phyloP scores from a whole-genome alignment of 352 stramenopile species.

The Aphanomyces cochlioides region DNA sequence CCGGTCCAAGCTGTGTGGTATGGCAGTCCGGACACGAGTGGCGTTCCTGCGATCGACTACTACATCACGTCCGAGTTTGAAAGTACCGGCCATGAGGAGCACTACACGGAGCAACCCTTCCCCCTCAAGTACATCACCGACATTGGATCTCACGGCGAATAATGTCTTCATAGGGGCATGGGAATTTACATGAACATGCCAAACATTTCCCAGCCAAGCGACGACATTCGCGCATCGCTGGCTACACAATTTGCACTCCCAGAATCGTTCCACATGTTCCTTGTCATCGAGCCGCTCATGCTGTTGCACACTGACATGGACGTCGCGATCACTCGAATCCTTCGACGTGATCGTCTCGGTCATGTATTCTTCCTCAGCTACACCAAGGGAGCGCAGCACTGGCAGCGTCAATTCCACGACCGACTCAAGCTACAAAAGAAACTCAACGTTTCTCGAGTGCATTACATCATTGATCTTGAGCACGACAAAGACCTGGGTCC shows the following conservation, averaged over 20 bases:
- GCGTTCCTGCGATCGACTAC: slow-evolving; percentile 64
- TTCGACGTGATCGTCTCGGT: slow-evolving; percentile 45
- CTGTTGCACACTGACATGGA: slow-evolving; percentile 75
- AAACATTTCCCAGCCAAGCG: slow-evolving; percentile 34
- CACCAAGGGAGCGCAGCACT: slow-evolving; percentile 40
- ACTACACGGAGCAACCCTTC: slow-evolving; percentile 62
- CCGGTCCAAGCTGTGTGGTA: slow-evolving; percentile 70
- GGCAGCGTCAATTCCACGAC: slow-evolving; percentile 47
- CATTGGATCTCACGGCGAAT: not conserved
- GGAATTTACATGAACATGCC: slow-evolving; percentile 58
- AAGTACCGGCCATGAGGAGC: slow-evolving; percentile 39
- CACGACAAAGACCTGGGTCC: slow-evolving; percentile 13
- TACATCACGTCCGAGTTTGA: slow-evolving; percentile 67
- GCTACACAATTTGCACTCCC: slow-evolving; percentile 43
- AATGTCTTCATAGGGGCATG: slow-evolving; percentile 44
- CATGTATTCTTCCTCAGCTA: slow-evolving; percentile 58
- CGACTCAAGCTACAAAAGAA: slow-evolving; percentile 42
- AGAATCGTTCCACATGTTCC: slow-evolving; percentile 62
- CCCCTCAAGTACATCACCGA: slow-evolving; percentile 50
- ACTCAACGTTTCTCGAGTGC: slow-evolving; percentile 37
- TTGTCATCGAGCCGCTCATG: slow-evolving; percentile 50
- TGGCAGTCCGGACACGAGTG: slow-evolving; percentile 67
- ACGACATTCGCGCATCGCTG: slow-evolving; percentile 35
- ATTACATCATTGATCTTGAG: slow-evolving; percentile 62
- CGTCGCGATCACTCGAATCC: slow-evolving; percentile 42